These are phyloP conservation scores for Curvularia verruculosa DNA, from an alignment of 2,329 filamentous ascomycete species.

Conservation along the genomic window DNA sequence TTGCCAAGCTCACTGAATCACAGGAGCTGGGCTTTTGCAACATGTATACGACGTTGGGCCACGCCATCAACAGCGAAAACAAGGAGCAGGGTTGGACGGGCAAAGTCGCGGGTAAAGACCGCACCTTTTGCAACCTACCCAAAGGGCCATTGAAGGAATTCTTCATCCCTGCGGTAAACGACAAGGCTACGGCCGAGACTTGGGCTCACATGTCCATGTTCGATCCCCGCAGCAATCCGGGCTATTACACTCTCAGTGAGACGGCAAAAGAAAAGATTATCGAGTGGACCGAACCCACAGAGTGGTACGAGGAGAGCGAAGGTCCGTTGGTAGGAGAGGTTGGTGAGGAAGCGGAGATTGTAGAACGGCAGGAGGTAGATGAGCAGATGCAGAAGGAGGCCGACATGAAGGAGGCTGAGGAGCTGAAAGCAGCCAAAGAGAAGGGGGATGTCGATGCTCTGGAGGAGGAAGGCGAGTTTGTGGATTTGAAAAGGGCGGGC, in stretches of 20 bases:
- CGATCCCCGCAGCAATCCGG: conserved; percentile 72
- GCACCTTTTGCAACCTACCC: conserved; percentile 83
- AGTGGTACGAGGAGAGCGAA: conserved; percentile 66
- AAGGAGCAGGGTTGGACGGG: conserved; percentile 51
- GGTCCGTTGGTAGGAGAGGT: conserved; percentile 33
- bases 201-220: conserved; percentile 85
- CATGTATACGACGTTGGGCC: conserved; percentile 83
- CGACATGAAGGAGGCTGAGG: conserved; percentile 16
- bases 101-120: conserved; percentile 69
- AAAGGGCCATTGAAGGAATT: conserved; percentile 42
- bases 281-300: conserved; percentile 65
- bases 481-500: conserved; percentile 21
- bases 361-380: conserved; percentile 33
- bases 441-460: conserved; percentile 9
- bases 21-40: conserved; percentile 80
- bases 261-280: conserved; percentile 69
- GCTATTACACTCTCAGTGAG: conserved; percentile 70
- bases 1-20: conserved; percentile 69
- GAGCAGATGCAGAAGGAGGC: conserved; percentile 31
- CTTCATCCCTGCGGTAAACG: conserved; percentile 66
- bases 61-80: conserved; percentile 61
- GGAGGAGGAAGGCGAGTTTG: conserved; percentile 21
- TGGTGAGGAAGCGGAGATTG: conserved; percentile 44
- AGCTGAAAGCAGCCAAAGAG: neutral
- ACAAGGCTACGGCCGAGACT: conserved; percentile 78